Base-by-base conservation (phyloP, 805 yeast species). In the Myxozyma neotropica region DNA sequence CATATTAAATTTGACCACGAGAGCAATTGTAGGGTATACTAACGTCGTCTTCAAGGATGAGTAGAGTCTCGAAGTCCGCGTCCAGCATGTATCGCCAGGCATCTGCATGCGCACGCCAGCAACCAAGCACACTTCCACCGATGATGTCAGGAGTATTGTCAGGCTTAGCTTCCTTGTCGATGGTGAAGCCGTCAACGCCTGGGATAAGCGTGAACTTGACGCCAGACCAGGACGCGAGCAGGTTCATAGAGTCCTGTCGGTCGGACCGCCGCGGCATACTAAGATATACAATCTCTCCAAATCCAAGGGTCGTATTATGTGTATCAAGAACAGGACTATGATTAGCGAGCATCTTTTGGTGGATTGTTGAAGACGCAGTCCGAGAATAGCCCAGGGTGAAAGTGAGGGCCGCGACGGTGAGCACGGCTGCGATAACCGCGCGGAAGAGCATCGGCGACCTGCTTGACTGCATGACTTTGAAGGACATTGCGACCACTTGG, bases 61-160 rank as follows among this genome's bases (percentile, higher is more conserved):
- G 55, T 23, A 53, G 31, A 2, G 61, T 58, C 47, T 58, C 61
- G 23, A 26, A 33, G 19, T 58, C 48, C n/a, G 47, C 27, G n/a
- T 53, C 58, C 7, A 58, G 42, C 40, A 58, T 23, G 23, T 39
- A 21, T 17, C 57, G 39, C 61, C 61, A 58, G 21, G 58, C 61
- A 27, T 58, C 48, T 5, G 55, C 61, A 26, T 58, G 61, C 6
- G 61, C 61, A 13, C 58, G 35, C 61, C 61, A 58, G 55, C 61
- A 58, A 4, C 61, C 61, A 24, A 58, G 36, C 36, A 24, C 61
- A 29, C 40, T 24, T 15, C 47, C 40, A 13, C 51, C 45, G n/a
- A 58, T 42, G 31, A 44, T 36, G 23, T 48, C 47, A 29, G 47
- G 47, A 10, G 50, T 45, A 15, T 53, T 47, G 17, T 53, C 48